These are phyloP conservation scores for Coemansia sp. DNA, from an alignment of 192 early-diverging fungal species.

Conservation along the genomic window DNA sequence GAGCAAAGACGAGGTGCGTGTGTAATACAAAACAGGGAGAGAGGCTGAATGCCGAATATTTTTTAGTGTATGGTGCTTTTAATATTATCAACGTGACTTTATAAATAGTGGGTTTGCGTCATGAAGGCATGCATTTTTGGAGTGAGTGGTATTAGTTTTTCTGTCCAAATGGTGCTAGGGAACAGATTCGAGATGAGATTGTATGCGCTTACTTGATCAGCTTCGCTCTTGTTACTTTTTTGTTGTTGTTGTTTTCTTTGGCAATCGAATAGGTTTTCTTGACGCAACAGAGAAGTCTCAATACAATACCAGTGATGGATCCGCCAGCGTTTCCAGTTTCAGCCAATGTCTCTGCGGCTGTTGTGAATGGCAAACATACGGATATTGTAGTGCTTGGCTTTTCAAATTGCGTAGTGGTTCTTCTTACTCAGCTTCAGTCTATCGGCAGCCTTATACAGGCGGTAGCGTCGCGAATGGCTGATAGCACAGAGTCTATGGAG, in stretches of 20 bases:
- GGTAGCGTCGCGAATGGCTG: constrained; percentile 6
- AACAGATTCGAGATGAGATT: too few relatives aligned
- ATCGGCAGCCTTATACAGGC: constrained; percentile 40
- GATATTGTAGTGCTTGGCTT: constrained; percentile 48
- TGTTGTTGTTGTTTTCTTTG: too few relatives aligned
- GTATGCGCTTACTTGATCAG: not conserved
- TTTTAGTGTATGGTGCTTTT: too few relatives aligned
- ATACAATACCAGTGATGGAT: constrained; percentile 6
- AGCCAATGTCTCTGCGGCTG: constrained; percentile 23
- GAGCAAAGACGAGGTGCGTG: not conserved
- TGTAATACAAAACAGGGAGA: not conserved
- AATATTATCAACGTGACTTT: too few relatives aligned
- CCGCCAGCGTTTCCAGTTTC: constrained; percentile 28
- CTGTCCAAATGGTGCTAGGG: too few relatives aligned
- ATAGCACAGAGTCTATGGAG: not conserved
- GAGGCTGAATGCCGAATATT: not conserved
- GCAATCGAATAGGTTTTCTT: not conserved
- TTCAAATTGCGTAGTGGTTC: constrained; percentile 38
- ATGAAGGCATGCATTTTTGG: too few relatives aligned
- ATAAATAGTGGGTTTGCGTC: too few relatives aligned
- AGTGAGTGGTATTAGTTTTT: too few relatives aligned
- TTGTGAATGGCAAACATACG: constrained; percentile 34
- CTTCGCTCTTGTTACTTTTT: too few relatives aligned
- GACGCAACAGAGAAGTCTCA: not conserved
- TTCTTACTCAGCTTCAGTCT: constrained; percentile 41